Base-by-base conservation (phyloP, 805 yeast species). In the Candida multigemmis region DNA sequence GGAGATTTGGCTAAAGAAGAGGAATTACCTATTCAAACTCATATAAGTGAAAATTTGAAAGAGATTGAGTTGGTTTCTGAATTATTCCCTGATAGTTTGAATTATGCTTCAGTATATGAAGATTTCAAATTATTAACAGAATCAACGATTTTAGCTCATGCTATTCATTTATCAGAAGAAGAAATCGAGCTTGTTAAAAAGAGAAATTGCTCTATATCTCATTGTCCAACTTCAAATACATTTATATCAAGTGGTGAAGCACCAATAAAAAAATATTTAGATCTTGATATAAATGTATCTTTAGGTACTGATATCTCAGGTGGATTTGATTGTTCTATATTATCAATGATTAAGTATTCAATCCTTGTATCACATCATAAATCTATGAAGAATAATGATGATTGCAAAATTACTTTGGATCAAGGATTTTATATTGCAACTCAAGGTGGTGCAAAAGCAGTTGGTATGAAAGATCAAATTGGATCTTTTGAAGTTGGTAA, bases 221-320 rank as follows among this genome's bases (percentile, higher is more conserved):
- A 91, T 53, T 89, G 98, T 56, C 98, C 98, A 2, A 74, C 85
- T 7, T 82, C 94, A 11, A 89, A 89, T 50, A 74, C 94, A 1
- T 74, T 91, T 11, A 67, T 89, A 31, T 77, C 94, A 1, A 78
- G 93, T 7, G 98, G 98, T 11, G 93, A 85, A 50, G 87, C 94
- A 6, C 78, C 85, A 12, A 73, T 89, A 7, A 68, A 79, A 38
- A 37, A 48, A 31, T 68, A 77, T 64, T 55, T 84, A 22, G 57
- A 86, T 30, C 64, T 77, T 24, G 71, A 68, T 7, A 66, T 85
- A 33, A 79, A 82, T 30, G 93, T 91, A 13, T 73, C 93, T 6
- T 62, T 89, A 26, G 68, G 68, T 11, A 58, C 68, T 5, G 68
- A 61, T 31, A 40, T 61, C 0, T 50, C 61, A 23, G 68, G 65